Evolutionary conservation across 1,284 basidiomycete genomes (phyloP), one percentile per base, ranked within the genome.

Genomic region (Mycena citricolor): DNA sequence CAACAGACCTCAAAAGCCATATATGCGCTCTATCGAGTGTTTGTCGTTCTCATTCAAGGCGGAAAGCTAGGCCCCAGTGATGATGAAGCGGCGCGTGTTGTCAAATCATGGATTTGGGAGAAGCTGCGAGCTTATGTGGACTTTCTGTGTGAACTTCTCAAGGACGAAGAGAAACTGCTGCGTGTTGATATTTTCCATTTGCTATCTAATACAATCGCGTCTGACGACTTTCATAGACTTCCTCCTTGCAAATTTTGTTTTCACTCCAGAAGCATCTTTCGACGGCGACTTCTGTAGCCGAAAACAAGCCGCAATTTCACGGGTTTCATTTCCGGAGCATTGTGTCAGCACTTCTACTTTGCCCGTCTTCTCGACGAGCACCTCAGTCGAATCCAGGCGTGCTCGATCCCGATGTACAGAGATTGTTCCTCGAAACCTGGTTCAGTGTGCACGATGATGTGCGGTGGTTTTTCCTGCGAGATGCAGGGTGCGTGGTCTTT

Each of bases 381-480:
- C 44, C 6, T 44, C 54, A 19, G 34, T 40, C 21, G 31, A 57
- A 54, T 16, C 61, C 65, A 19, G 64, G 68, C 3, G 59, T 65
- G 31, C 63, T 83, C 20, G 73, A 82, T 35, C 39, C 69, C 3
- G 83, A 87, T 52, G 81, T 90, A 8, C 66, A 77, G 17, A 71
- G 82, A 39, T 63, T 74, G 20, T 89, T 90, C 58, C 66, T 82
- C 45, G 75, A 79, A 28, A 80, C 74, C 8, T 91, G 83, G 81
- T 74, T 91, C 49, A 82, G 81, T 52, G 80, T 87, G 13, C 70
- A 94, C 61, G 90, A 94, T 53, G 97, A 98, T 61, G 73, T 98
- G 20, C 82, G 94, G 46, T 97, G 90, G 85, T 91, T 90, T 64
- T 97, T 97, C 68, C 77, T 97, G 48, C 80, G 88, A 28, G 93